Evolutionary conservation across 2,329 filamentous ascomycete genomes (phyloP), one percentile per base, ranked within the genome.

Genomic region (Cordyceps pruinosa): DNA sequence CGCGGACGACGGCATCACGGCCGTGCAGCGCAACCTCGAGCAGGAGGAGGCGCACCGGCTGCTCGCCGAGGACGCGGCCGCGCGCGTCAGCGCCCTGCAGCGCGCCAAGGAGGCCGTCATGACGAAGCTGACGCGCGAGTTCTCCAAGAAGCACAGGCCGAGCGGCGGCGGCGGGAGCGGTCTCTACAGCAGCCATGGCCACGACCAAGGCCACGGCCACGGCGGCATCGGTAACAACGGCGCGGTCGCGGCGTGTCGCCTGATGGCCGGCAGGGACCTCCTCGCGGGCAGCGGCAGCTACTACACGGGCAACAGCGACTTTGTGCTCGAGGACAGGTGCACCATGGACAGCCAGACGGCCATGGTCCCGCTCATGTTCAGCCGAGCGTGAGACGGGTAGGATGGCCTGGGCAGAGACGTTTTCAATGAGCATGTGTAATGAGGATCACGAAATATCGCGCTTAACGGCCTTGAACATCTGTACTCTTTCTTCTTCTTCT

Each of bases 51-150:
- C 75, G 2, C 80, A 83, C 60, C 75, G 79, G 12, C 73, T 77
- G 45, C 72, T 84, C 25, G 83, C 82, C 21, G 78, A 85, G 61
- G 81, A 86, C 62, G 74, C 77, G 3, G 77, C 76, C 9, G 77
- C 79, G 55, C 77, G 83, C 57, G 73, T 74, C 5, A 79, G 74
- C 61, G 80, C 82, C 10, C 71, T 87, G 50, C 75, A 77, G 64
- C 78, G 80, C 58, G 84, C 83, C 34, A 83, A 81, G 66, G 81
- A 83, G 61, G 79, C 81, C 1, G 82, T 87, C 13, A 70, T 86
- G 56, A 76, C 73, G 59, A 84, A 84, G 63, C 75, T 86, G 51
- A 79, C 75, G 63, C 75, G 75, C 56, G 79, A 85, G 65, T 84
- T 72, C 59, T 70, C 64, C 57, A 70, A 66, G 58, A 70, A 68